A percentile compares a stretch with the other conserved stretches of the same genome.
phyloP scores from a whole-genome alignment of 129 eudicot species.

The Flaveria ramosissima region DNA sequence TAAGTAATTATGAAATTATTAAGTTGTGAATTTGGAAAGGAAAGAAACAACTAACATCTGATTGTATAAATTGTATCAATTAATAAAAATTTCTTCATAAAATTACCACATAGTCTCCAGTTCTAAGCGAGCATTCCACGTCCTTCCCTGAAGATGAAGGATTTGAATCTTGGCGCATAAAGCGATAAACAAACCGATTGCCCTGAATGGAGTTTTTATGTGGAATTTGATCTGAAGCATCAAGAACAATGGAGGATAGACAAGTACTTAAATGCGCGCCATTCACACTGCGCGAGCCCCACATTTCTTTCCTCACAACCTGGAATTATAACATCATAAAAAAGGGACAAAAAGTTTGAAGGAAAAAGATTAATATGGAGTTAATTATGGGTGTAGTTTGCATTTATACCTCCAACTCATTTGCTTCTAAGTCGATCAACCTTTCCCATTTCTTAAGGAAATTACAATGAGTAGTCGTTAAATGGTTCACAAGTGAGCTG shows the following conservation, averaged over 20 bases:
- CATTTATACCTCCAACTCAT: slow-evolving; percentile 68
- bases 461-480: slow-evolving; percentile 52
- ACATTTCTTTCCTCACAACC: slow-evolving; percentile 59
- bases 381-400: neutral
- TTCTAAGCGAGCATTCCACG: slow-evolving; percentile 57
- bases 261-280: slow-evolving; percentile 43
- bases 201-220: slow-evolving; percentile 37
- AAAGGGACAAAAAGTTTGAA: neutral
- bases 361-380: slow-evolving; percentile 1
- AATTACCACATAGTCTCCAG: slow-evolving; percentile 94
- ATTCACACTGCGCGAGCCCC: slow-evolving; percentile 48
- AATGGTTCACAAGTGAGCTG: slow-evolving; percentile 72
- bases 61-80: slow-evolving; percentile 7
- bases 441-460: slow-evolving; percentile 88
- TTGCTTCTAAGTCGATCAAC: slow-evolving; percentile 89
- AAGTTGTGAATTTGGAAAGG: neutral
- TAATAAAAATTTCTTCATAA: slow-evolving; percentile 15
- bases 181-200: slow-evolving; percentile 64
- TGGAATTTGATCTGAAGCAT: slow-evolving; percentile 51
- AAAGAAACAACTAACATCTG: neutral
- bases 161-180: slow-evolving; percentile 51
- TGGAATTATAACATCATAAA: slow-evolving; percentile 23
- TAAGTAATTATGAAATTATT: slow-evolving; percentile 14
- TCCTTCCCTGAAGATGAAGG: slow-evolving; percentile 46
- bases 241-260: slow-evolving; percentile 74